These are phyloP conservation scores for Oryza glaberrima DNA, from an alignment of 176 grass and related monocot genomes.

Conservation along the genomic window DNA sequence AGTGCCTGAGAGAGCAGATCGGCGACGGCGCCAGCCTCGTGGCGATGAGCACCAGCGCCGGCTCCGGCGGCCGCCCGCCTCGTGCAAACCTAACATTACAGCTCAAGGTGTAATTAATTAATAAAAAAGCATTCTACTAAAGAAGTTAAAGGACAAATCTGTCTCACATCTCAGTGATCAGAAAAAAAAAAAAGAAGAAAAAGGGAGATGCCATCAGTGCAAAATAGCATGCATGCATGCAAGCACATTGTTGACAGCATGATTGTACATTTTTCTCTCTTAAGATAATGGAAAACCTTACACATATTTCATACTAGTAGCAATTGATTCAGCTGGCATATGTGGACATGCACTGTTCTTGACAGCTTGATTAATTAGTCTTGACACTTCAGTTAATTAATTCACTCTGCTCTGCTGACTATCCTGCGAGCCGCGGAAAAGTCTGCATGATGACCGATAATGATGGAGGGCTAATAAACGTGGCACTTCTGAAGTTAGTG, in stretches of 20 bases:
- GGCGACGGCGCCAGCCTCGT: conserved; percentile 52
- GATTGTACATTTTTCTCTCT: background rate
- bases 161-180: background rate
- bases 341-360: too few species aligned
- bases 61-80: background rate
- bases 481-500: background rate
- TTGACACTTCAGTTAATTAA: background rate
- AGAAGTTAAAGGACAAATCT: background rate
- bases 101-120: conserved; percentile 43
- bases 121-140: too few species aligned
- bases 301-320: background rate
- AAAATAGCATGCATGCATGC: too few species aligned
- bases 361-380: background rate
- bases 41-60: conserved; percentile 46
- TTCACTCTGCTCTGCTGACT: too few species aligned
- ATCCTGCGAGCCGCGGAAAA: background rate
- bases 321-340: background rate
- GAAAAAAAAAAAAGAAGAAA: too few species aligned
- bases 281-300: background rate
- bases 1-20: conserved; percentile 55
- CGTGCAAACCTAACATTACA: conserved; percentile 44
- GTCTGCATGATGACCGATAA: background rate
- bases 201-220: too few species aligned
- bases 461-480: background rate
- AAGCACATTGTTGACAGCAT: too few species aligned